Conservation (phyloP, 208 protist genomes). For the Trypanosoma platydactyli region DNA sequence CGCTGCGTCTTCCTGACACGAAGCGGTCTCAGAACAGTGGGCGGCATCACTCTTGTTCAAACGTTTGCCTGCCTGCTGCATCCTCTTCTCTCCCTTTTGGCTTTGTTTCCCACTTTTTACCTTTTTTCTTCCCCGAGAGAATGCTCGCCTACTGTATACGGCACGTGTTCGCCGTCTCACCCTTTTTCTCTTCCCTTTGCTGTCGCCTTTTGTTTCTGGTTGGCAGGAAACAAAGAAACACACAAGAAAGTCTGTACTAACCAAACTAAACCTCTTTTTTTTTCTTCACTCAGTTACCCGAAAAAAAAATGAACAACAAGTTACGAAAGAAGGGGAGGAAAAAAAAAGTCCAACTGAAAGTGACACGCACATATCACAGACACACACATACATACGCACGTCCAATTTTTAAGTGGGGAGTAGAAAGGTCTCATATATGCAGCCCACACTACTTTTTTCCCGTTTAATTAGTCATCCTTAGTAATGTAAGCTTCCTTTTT, state of each 20-base stretch:
- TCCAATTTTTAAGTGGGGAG: no score
- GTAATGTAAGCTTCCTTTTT: no score
- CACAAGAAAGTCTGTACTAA: slow-evolving; percentile 5
- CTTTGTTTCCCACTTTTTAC: background rate
- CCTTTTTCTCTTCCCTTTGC: no score
- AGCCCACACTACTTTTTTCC: no score
- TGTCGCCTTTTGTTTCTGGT: background rate
- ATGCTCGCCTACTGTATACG: background rate
- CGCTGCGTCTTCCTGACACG: slow-evolving; percentile 34
- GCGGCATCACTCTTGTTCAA: slow-evolving; percentile 27
- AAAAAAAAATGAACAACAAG: slow-evolving; percentile 16
- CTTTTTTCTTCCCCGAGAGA: background rate
- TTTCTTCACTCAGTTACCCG: background rate
- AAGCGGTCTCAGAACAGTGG: slow-evolving; percentile 25
- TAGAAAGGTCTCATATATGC: no score
- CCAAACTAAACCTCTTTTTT: background rate
- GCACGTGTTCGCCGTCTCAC: background rate
- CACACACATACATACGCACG: slow-evolving; percentile 20
- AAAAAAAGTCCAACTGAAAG: no score
- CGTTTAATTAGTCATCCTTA: no score
- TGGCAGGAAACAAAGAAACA: background rate
- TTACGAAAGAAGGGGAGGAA: slow-evolving; percentile 5
- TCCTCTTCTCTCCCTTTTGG: background rate
- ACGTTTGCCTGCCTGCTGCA: slow-evolving; percentile 22
- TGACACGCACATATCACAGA: no score